Base-by-base conservation (phyloP, 2,329 filamentous ascomycete genomes). In the Clonostachys rhizophaga region DNA sequence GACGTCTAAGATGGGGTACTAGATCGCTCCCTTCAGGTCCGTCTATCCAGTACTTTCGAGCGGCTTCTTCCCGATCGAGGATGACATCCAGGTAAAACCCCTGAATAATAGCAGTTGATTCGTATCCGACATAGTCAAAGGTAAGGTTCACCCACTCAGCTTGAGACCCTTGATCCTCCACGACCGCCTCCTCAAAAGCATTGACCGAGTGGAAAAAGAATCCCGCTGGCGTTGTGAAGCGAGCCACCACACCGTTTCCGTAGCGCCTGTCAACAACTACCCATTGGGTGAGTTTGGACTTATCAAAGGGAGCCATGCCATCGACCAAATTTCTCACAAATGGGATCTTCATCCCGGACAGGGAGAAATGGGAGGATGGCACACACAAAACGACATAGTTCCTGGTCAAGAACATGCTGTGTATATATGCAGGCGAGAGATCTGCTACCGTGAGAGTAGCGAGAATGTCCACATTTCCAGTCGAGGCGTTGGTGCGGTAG, bases 121-220 rank as follows among this genome's bases (percentile, higher is more conserved):
- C 72, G 57, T 86, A 91, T 45, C 78, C 69, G 33, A 83, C 65
- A 2, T 86, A 60, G 50, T 95, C 89, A 47, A 84, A 81, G 33
- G 83, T 69, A 16, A 94, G 71, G 49, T 83, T 72, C 1, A 54
- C 62, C 12, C 47, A 45, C 10, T 55, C 48, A 11, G 58, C 48
- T 14, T 42, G 39, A 6, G 18, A 39, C n/a, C 11, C 33, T 3
- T 58, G 59, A 1, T 60, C 55, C 10, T 64, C 66, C 33, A 67
- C 62, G 0, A 57, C 50, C 1, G 56, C 52, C 52, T 88, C 78
- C 56, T 92, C 87, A 60, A 84, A 94, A 0, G 87, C 79, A 54
- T 95, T 95, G 59, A 89, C 71, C 0, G 79, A 81, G 65, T 95
- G 89, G 63, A 95, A 95, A 64, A 82, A 85, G 70, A 91, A 95